A percentile compares a stretch with the other conserved stretches of the same genome.
phyloP scores from a whole-genome alignment of 192 early-diverging fungal species.

The Entomortierella chlamydospora region DNA sequence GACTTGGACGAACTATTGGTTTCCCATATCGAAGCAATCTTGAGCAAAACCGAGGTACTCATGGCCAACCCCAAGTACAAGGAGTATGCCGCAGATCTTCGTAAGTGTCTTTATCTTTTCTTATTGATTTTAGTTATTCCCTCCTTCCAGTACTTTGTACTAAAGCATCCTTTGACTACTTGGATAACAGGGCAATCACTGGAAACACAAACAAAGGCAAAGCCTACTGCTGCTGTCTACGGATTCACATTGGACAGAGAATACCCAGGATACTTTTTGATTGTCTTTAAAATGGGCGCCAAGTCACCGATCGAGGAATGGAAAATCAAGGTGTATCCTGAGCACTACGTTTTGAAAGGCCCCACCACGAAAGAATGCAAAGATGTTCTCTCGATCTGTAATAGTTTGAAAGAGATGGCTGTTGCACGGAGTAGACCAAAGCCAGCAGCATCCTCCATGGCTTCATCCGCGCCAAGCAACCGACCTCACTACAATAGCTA shows the following conservation, averaged over 20 bases:
- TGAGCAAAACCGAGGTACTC: slow-evolving; percentile 74
- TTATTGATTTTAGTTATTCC: slow-evolving; percentile 4
- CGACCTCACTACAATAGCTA: slow-evolving; percentile 45
- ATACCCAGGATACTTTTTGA: slow-evolving; percentile 76
- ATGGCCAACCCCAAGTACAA: slow-evolving; percentile 84
- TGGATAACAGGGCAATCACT: slow-evolving; percentile 61
- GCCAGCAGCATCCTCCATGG: slow-evolving; percentile 10
- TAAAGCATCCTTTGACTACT: too few relatives aligned
- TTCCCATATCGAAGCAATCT: slow-evolving; percentile 88
- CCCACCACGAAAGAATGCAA: slow-evolving; percentile 75
- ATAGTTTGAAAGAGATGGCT: slow-evolving; percentile 70
- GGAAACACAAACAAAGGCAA: slow-evolving; percentile 59
- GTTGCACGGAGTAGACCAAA: slow-evolving; percentile 34
- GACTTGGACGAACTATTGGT: slow-evolving; percentile 95
- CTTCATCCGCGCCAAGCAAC: slow-evolving; percentile 10
- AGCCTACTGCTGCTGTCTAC: slow-evolving; percentile 83
- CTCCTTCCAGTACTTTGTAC: too few relatives aligned
- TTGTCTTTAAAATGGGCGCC: slow-evolving; percentile 85
- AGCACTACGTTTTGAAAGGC: slow-evolving; percentile 79
- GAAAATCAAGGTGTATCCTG: slow-evolving; percentile 81
- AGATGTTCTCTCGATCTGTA: slow-evolving; percentile 81
- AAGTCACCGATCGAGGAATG: slow-evolving; percentile 72
- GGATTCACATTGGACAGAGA: slow-evolving; percentile 78
- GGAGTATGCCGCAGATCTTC: slow-evolving; percentile 65
- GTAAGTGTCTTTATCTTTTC: slow-evolving; percentile 56